Evolutionary conservation across 257 asterid species (phyloP), one percentile per base, ranked within the genome.

Genomic region (Cynanchum wilfordii): DNA sequence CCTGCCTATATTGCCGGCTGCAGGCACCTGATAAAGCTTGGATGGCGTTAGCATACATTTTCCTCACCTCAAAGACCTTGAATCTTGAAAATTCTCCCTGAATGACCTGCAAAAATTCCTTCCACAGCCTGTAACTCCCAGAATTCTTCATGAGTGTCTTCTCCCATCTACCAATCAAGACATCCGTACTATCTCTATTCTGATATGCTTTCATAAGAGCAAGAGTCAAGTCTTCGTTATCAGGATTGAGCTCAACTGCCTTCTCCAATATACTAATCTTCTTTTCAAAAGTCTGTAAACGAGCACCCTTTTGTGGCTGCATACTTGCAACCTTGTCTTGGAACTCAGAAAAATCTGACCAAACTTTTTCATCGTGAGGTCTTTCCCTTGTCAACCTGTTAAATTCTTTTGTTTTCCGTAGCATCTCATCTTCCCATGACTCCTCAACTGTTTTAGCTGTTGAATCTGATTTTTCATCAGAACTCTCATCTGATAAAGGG

Each of bases 1-100:
- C 99, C 99, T 92, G 99, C 99, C 99, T 90, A 84, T 85, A 87
- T 89, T 83, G 96, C 96, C 82, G 89, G 78, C 80, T 73, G 82
- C 98, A 86, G 71, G 97, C 88, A 85, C 96, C 97, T 80, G 88
- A 84, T 77, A 95, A 81, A 79, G 99, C 97, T 82, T 87, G 97
- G 73, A 92, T 78, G 66, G 99, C 99, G 76, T 85, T 92, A 20
- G 91, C 91, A 81, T 90, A 90, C 84, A 95, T 84, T 84, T 86
- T 95, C 83, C 99, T 87, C 93, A 88, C 77, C 75, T 92, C 99
- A 67, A 97, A 89, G 79, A 95, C 91, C 88, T 95, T 95, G 77
- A 95, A 92, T 78, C 95, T 92, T 62, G 99, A 95, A 75, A 95
- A 95, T 71, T 95, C 98, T 4, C 99, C 86, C 87, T 85, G 95